Evolutionary conservation across 352 stramenopile genomes (phyloP).

Genomic region (Plasmopara muralis): DNA sequence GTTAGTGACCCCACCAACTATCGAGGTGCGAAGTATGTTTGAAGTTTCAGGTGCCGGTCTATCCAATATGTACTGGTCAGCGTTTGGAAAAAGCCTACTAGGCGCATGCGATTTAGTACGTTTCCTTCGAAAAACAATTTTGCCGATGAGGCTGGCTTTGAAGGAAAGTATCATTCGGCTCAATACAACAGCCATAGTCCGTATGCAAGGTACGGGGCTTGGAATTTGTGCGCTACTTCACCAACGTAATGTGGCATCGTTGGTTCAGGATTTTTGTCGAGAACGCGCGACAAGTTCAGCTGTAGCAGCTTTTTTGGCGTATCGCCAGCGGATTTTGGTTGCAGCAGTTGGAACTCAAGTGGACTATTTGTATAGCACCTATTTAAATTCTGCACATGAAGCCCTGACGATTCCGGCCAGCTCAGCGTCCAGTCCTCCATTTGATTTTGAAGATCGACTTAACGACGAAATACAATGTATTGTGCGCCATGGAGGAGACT

Average conservation of each 20-base stretch:
- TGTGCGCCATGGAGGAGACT: constrained; percentile 30
- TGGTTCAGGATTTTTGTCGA: constrained; percentile 42
- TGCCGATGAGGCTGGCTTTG: constrained; percentile 35
- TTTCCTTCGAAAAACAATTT: constrained; percentile 47
- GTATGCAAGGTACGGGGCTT: constrained; percentile 47
- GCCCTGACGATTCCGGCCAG: constrained; percentile 23
- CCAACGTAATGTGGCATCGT: constrained; percentile 42
- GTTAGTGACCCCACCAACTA: constrained; percentile 38
- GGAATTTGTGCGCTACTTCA: constrained; percentile 48
- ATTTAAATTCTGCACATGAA: constrained; percentile 31
- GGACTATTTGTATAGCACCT: constrained; percentile 40
- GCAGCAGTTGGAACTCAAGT: constrained; percentile 34
- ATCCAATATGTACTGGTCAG: constrained; percentile 59
- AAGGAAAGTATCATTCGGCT: constrained; percentile 53
- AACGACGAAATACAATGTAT: constrained; percentile 47
- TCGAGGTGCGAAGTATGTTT: constrained; percentile 63
- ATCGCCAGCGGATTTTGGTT: constrained; percentile 31
- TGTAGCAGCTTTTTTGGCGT: constrained; percentile 34
- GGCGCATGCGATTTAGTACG: constrained; percentile 59
- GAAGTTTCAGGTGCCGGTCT: constrained; percentile 6
- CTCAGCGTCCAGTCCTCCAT: constrained; percentile 5
- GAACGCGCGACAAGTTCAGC: constrained; percentile 24
- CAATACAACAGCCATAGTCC: constrained; percentile 43
- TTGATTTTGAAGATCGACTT: constrained; percentile 45
- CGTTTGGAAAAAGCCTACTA: constrained; percentile 64